Conservation (phyloP, 345 rosid genomes). For the Balakata baccata region DNA sequence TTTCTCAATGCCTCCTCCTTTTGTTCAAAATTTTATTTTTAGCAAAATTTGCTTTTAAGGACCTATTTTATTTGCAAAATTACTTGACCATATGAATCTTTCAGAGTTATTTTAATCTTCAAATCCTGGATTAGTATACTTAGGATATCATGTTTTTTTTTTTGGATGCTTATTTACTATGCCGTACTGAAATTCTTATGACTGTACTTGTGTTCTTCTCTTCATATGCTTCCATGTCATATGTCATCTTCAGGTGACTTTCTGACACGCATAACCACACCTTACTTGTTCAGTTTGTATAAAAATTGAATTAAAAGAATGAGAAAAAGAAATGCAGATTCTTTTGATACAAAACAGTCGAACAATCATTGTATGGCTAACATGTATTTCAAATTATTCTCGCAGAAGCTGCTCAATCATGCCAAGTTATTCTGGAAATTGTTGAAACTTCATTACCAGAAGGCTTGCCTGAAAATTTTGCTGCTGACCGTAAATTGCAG, state of each 20-base stretch:
- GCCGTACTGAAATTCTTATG: background rate
- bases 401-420: constrained; percentile 93
- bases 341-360: background rate
- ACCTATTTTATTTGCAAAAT: too few relatives aligned
- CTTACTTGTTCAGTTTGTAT: background rate
- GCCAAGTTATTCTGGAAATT: constrained; percentile 74
- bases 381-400: constrained; percentile 25
- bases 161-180: too few relatives aligned
- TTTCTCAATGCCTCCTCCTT: too few relatives aligned
- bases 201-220: background rate
- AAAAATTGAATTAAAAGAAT: background rate
- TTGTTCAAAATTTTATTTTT: too few relatives aligned
- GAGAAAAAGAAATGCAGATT: background rate
- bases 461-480: constrained; percentile 66
- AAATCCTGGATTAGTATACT: background rate
- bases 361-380: constrained; percentile 24
- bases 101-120: background rate
- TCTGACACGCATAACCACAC: too few relatives aligned
- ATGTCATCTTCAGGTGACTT: too few relatives aligned
- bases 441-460: constrained; percentile 72
- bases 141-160: background rate
- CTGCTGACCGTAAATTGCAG: constrained; percentile 68
- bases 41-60: too few relatives aligned
- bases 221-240: too few relatives aligned
- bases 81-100: too few relatives aligned